Evolutionary conservation across 2,329 filamentous ascomycete genomes (phyloP).

Genomic region (Cryphonectria carpinicola): DNA sequence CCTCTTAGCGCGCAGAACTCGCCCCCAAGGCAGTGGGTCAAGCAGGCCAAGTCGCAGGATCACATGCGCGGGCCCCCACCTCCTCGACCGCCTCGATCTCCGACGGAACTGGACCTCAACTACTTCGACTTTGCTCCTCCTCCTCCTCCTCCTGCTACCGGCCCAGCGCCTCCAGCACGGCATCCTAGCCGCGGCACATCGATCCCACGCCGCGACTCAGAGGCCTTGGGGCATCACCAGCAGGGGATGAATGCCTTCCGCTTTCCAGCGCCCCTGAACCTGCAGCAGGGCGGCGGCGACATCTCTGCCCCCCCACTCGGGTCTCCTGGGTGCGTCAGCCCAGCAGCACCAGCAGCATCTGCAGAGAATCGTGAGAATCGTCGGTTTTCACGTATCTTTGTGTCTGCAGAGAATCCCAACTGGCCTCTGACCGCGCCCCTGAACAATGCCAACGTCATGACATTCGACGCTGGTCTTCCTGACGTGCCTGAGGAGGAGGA

Average conservation of each 20-base stretch:
- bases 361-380: conserved; percentile 30
- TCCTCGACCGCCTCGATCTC: conserved; percentile 55
- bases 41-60: conserved; percentile 54
- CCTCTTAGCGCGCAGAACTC: conserved; percentile 38
- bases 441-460: conserved; percentile 32
- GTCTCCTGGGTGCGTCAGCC: conserved; percentile 37
- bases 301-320: conserved; percentile 32
- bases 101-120: conserved; percentile 38
- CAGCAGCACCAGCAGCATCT: conserved; percentile 15
- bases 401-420: conserved; percentile 44
- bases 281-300: conserved; percentile 30
- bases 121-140: conserved; percentile 41
- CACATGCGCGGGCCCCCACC: conserved; percentile 49
- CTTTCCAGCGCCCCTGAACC: conserved; percentile 47
- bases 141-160: not conserved
- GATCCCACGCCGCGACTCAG: conserved; percentile 47
- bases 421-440: conserved; percentile 48
- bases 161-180: conserved; percentile 53
- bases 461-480: conserved; percentile 52
- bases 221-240: conserved; percentile 45
- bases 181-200: conserved; percentile 57
- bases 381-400: conserved; percentile 45
- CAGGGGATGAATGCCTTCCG: conserved; percentile 51
- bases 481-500: conserved; percentile 69
- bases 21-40: conserved; percentile 43